Percentiles rank a stretch among this genome's conserved stretches.
These are phyloP conservation scores for Phaeotremella skinneri DNA, from an alignment of 768 basidiomycete species.

Conservation along the genomic window DNA sequence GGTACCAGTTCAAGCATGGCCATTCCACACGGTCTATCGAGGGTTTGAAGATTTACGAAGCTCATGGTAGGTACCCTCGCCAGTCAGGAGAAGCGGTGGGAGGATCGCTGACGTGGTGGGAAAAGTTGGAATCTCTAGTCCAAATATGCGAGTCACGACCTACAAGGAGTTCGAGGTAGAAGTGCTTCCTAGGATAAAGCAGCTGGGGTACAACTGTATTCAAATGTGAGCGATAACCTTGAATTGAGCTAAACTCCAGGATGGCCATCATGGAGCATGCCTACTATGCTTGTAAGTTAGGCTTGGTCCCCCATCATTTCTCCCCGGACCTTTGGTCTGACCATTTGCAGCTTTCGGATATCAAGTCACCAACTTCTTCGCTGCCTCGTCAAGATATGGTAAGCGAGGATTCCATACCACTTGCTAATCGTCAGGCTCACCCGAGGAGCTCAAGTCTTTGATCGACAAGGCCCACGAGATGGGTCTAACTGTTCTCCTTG, in stretches of 20 bases:
- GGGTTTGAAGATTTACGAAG: conserved; percentile 81
- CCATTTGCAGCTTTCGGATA: conserved; percentile 82
- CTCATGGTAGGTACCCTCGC: conserved; percentile 69
- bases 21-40: conserved; percentile 60
- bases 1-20: conserved; percentile 76
- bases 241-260: conserved; percentile 24
- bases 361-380: conserved; percentile 96
- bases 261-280: conserved; percentile 99
- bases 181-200: conserved; percentile 79
- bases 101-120: neutral
- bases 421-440: conserved; percentile 57
- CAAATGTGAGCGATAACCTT: conserved; percentile 60
- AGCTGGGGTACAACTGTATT: conserved; percentile 91
- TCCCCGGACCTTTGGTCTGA: neutral
- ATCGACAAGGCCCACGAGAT: conserved; percentile 92
- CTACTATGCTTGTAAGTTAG: conserved; percentile 83
- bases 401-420: conserved; percentile 5
- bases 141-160: conserved; percentile 81
- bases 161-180: conserved; percentile 93
- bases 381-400: conserved; percentile 89
- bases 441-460: conserved; percentile 92
- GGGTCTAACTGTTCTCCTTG: conserved; percentile 88
- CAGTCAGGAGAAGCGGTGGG: too few relatives aligned
- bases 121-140: conserved; percentile 84
- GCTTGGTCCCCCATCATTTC: too few relatives aligned